Percentiles rank a stretch among this genome's conserved stretches.
phyloP scores from a whole-genome alignment of 2,329 filamentous ascomycete genomes.

The Trichoderma atroviride region DNA sequence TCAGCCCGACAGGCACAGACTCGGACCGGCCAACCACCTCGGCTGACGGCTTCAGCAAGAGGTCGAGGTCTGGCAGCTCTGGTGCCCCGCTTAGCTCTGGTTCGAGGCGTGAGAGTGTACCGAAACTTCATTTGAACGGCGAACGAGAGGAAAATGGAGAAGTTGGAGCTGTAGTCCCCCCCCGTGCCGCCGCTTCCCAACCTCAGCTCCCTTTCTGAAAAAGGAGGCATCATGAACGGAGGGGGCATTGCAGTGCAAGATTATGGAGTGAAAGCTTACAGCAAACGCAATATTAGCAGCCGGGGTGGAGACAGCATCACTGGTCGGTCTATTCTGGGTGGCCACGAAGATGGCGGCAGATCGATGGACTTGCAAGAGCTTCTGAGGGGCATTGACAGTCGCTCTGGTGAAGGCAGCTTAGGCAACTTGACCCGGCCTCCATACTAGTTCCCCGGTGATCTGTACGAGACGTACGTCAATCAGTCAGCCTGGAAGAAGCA shows the following conservation, averaged over 20 bases:
- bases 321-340: constrained; percentile 40
- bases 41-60: constrained; percentile 35
- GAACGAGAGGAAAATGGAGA: constrained; percentile 28
- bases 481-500: neutral
- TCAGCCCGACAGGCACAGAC: constrained; percentile 46
- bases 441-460: constrained; percentile 43
- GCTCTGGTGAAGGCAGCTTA: constrained; percentile 49
- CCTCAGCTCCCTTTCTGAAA: constrained; percentile 38
- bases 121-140: constrained; percentile 36
- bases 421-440: constrained; percentile 53
- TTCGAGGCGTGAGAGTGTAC: constrained; percentile 39
- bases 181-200: constrained; percentile 60
- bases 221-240: constrained; percentile 34
- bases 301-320: constrained; percentile 45
- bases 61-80: constrained; percentile 42
- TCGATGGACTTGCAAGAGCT: constrained; percentile 53
- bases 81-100: constrained; percentile 51
- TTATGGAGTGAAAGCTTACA: constrained; percentile 37
- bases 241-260: constrained; percentile 42
- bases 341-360: constrained; percentile 38
- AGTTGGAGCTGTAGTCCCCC: constrained; percentile 50
- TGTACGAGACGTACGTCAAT: neutral
- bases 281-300: constrained; percentile 46
- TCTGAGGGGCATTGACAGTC: constrained; percentile 54
- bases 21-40: constrained; percentile 37